phyloP scores from a whole-genome alignment of 1,139 yeast genomes.

The Kazachstania sp. region DNA sequence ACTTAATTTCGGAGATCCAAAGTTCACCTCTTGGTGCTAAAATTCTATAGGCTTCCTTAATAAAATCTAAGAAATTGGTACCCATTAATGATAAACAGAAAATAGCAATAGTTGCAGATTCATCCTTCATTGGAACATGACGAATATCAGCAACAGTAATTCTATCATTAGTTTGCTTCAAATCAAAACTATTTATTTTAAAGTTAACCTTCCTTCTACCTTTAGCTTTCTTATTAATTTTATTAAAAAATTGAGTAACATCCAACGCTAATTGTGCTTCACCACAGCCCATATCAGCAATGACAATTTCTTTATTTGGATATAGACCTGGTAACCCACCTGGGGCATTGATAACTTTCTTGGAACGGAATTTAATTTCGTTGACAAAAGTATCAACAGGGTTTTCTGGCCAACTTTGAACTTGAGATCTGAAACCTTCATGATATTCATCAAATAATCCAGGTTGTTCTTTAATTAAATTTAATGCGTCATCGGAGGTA shows the following conservation, averaged over 20 bases:
- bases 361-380: conserved; percentile 54
- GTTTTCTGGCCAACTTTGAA: conserved; percentile 95
- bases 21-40: conserved; percentile 86
- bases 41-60: conserved; percentile 80
- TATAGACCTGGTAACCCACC: conserved; percentile 83
- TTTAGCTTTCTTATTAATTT: conserved; percentile 32
- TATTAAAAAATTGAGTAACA: conserved; percentile 42
- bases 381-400: conserved; percentile 85
- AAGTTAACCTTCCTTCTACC: conserved; percentile 36
- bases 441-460: conserved; percentile 88
- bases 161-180: conserved; percentile 75
- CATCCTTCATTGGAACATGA: conserved; percentile 74
- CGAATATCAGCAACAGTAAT: conserved; percentile 93
- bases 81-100: conserved; percentile 97
- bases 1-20: conserved; percentile 97
- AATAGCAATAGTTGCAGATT: conserved; percentile 72
- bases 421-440: conserved; percentile 90
- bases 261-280: conserved; percentile 81
- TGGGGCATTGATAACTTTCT: conserved; percentile 77
- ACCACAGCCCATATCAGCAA: conserved; percentile 99
- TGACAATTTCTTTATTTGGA: conserved; percentile 40
- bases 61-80: conserved; percentile 85
- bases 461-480: conserved; percentile 72
- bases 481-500: conserved; percentile 66
- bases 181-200: conserved; percentile 79